Base-by-base conservation (phyloP, 2,329 filamentous ascomycete species). In the Chlorencoelia australis region DNA sequence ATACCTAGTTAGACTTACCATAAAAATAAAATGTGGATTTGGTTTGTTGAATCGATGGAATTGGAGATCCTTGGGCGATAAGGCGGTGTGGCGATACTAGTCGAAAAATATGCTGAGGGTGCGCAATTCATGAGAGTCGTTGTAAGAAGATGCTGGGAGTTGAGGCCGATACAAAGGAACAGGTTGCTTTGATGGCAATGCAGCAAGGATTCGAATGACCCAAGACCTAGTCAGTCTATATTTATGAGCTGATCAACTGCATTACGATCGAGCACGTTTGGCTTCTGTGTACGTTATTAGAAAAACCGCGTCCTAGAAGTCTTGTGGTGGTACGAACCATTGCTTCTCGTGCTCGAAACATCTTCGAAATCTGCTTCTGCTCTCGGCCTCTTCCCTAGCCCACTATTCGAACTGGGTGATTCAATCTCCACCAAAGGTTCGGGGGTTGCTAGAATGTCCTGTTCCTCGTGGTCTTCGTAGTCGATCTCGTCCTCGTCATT, bases 231-330 rank as follows among this genome's bases (percentile, higher is more conserved):
- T n/a, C n/a, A n/a, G n/a, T n/a, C n/a, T n/a, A n/a, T n/a, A n/a
- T n/a, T n/a, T n/a, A n/a, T n/a, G n/a, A n/a, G 10, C 13, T 25
- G 13, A 18, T 20, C 15, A 30, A 25, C 16, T 26, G 21, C 18
- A 29, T 52, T 37, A 57, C 37, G 54, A 51, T 34, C 51, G 45
- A 30, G 43, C 41, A 34, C 55, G 54, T 44, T 58, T 58, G 29
- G 47, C 43, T 46, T 53, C 55, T 58, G 27, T 9, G 21, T n/a
- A 31, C 9, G 18, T 5, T 21, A 29, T 55, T 43, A 56, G 49
- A 26, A 33, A 16, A 32, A 10, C 3, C 17, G 19, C 26, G 20
- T 20, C 30, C 13, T 33, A 13, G 18, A 21, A 22, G 15, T 26
- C n/a, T 17, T 7, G n/a, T 7, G n/a, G 15, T n/a, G 9, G 20